A percentile compares a stretch with the other conserved stretches of the same genome.
Conservation (phyloP, 768 basidiomycete genomes). For the Asterophora lycoperdoides region DNA sequence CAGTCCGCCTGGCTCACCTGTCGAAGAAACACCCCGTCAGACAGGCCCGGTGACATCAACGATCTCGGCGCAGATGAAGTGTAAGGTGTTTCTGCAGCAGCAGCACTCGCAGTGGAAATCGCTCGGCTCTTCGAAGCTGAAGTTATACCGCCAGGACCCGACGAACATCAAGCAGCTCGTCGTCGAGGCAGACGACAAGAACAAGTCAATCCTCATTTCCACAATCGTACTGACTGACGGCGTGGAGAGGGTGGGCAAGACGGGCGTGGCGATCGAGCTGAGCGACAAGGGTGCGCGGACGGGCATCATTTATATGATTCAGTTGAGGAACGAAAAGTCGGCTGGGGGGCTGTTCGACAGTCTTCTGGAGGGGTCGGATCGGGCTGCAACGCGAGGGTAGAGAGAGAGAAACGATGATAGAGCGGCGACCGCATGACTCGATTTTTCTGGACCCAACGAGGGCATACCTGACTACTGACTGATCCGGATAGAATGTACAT, state of each 20-base stretch:
- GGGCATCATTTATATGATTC: slow-evolving; percentile 96
- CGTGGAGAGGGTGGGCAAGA: slow-evolving; percentile 98
- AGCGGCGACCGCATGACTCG: slow-evolving; percentile 14
- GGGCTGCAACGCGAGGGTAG: slow-evolving; percentile 24
- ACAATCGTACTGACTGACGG: slow-evolving; percentile 96
- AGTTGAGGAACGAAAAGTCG: slow-evolving; percentile 83
- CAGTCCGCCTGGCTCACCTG: slow-evolving; percentile 84
- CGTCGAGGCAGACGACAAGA: slow-evolving; percentile 79
- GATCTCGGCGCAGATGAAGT: slow-evolving; percentile 90
- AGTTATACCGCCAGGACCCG: slow-evolving; percentile 79
- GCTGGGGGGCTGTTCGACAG: slow-evolving; percentile 84
- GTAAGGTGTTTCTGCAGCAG: slow-evolving; percentile 96
- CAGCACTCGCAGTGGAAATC: slow-evolving; percentile 98
- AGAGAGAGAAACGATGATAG: slow-evolving; percentile 41
- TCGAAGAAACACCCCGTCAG: slow-evolving; percentile 45
- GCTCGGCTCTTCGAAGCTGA: slow-evolving; percentile 81
- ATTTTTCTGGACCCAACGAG: slow-evolving; percentile 1
- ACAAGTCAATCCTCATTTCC: slow-evolving; percentile 78
- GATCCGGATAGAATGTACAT: slow-evolving; percentile 8
- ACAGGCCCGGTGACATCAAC: slow-evolving; percentile 71
- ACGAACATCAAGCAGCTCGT: slow-evolving; percentile 95
- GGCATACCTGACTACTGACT: background rate
- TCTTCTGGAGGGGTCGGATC: slow-evolving; percentile 83
- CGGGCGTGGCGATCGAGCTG: slow-evolving; percentile 93
- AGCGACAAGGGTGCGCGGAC: slow-evolving; percentile 90